These are phyloP conservation scores for Apocynum venetum DNA, from an alignment of 257 asterid species.

Conservation along the genomic window DNA sequence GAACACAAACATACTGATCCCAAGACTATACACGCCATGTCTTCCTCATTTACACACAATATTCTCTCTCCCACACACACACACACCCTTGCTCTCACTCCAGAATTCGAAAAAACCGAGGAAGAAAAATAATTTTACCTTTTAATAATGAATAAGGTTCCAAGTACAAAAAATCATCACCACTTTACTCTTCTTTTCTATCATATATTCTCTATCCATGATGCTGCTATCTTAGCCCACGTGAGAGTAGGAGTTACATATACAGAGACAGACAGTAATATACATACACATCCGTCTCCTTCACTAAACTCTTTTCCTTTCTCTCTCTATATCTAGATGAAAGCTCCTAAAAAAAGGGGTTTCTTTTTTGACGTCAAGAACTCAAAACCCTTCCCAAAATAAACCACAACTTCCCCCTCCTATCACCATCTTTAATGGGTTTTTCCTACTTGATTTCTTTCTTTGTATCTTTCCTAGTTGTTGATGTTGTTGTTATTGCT, in stretches of 20 bases:
- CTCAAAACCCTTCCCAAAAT: slow-evolving; percentile 23
- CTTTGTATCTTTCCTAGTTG: slow-evolving; percentile 22
- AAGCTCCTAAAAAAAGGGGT: slow-evolving; percentile 30
- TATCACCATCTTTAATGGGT: slow-evolving; percentile 18
- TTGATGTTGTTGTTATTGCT: slow-evolving; percentile 42
- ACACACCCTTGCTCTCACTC: slow-evolving; percentile 7
- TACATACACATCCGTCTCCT: slow-evolving; percentile 18
- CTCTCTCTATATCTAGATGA: slow-evolving; percentile 31
- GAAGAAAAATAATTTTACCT: slow-evolving; percentile 21
- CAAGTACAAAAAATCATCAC: slow-evolving; percentile 52
- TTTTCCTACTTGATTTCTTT: slow-evolving; percentile 22
- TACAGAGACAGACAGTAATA: slow-evolving; percentile 17
- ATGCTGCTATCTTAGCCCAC: slow-evolving; percentile 66
- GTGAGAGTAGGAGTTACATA: slow-evolving; percentile 43
- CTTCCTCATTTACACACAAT: slow-evolving; percentile 7
- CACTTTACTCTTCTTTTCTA: slow-evolving; percentile 38
- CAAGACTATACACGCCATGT: slow-evolving; percentile 29
- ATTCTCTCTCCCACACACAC: neutral
- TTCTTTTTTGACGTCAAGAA: slow-evolving; percentile 22
- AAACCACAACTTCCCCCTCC: slow-evolving; percentile 28
- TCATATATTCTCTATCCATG: slow-evolving; percentile 37
- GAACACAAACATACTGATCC: slow-evolving; percentile 49
- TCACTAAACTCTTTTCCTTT: slow-evolving; percentile 16
- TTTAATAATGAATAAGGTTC: slow-evolving; percentile 29
- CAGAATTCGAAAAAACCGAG: slow-evolving; percentile 16